Base-by-base conservation (phyloP, 495 filamentous ascomycete genomes). In the Beverwykella pulmonaria region DNA sequence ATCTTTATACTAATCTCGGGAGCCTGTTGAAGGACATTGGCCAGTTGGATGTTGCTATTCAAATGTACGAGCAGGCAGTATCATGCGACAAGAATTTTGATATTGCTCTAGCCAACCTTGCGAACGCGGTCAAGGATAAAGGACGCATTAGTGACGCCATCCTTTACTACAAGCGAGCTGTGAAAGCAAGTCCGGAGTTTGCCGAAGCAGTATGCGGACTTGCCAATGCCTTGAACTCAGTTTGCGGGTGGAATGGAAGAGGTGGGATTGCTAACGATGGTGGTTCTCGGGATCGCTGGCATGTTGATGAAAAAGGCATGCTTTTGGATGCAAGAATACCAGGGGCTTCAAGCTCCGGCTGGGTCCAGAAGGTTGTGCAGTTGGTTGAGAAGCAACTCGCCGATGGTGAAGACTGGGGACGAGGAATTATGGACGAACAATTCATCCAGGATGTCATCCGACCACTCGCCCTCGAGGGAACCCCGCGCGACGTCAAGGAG, bases 91-190 rank as follows among this genome's bases (percentile, higher is more conserved):
- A 85, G 15, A 90, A 88, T 32, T 99, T 99, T 71, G 94, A 99
- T 69, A 98, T 99, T 70, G 94, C 95, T 3, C 81, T 99, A 52
- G 96, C 94, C 32, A 99, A 99, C 73, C 81, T 99, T 56, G 94
- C 94, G 27, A 99, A 99, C 77, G 94, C 94, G 0, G 94, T 99
- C 52, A 99, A 98, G 77, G 94, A 99, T 75, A 90, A 95, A 74
- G 95, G 95, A 12, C 85, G 88, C 48, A 90, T 97, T 64, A 91
- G 86, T 60, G 94, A 99, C 68, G 95, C 94, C 5, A 97, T 99
- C 54, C 77, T 78, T 19, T 98, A 95, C 75, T 99, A 99, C 79
- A 88, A 85, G 68, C 86, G 93, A 63, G 94, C 94, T 32, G 94
- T 99, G 53, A 82, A 84, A 49, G 86, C 92, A 32, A 99, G 93